These are phyloP conservation scores for Barnettozyma siamensis DNA, from an alignment of 805 yeast species.

Conservation along the genomic window DNA sequence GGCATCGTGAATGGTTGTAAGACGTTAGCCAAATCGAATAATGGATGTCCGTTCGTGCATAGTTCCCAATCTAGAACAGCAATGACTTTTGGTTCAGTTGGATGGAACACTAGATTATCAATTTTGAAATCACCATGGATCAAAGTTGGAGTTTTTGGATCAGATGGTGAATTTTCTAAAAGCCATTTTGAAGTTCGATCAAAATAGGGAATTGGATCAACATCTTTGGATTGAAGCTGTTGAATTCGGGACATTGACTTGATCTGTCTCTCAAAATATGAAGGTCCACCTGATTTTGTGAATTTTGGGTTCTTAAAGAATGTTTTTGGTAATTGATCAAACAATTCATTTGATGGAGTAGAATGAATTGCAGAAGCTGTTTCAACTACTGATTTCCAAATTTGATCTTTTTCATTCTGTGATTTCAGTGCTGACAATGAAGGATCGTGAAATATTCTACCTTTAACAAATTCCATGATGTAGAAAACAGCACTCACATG, in stretches of 20 bases:
- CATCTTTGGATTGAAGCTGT: slow-evolving; percentile 30
- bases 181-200: slow-evolving; percentile 38
- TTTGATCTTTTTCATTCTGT: slow-evolving; percentile 21
- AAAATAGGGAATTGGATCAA: slow-evolving; percentile 45
- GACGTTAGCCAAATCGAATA: slow-evolving; percentile 55
- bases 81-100: slow-evolving; percentile 40
- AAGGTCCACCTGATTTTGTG: slow-evolving; percentile 20
- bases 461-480: slow-evolving; percentile 54
- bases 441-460: slow-evolving; percentile 51
- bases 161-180: slow-evolving; percentile 38
- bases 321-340: slow-evolving; percentile 36
- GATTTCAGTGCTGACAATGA: slow-evolving; percentile 33
- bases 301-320: slow-evolving; percentile 30
- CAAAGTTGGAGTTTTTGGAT: slow-evolving; percentile 38
- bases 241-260: slow-evolving; percentile 41
- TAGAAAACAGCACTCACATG: slow-evolving; percentile 52
- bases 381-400: slow-evolving; percentile 45
- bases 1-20: slow-evolving; percentile 50
- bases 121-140: slow-evolving; percentile 64
- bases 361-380: slow-evolving; percentile 46
- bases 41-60: slow-evolving; percentile 59
- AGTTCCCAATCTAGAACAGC: slow-evolving; percentile 65
- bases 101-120: slow-evolving; percentile 59
- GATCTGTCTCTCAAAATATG: slow-evolving; percentile 51
- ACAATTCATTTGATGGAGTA: slow-evolving; percentile 38